Evolutionary conservation across 2,329 filamentous ascomycete genomes (phyloP).

Genomic region (Sporothrix brasiliensis): DNA sequence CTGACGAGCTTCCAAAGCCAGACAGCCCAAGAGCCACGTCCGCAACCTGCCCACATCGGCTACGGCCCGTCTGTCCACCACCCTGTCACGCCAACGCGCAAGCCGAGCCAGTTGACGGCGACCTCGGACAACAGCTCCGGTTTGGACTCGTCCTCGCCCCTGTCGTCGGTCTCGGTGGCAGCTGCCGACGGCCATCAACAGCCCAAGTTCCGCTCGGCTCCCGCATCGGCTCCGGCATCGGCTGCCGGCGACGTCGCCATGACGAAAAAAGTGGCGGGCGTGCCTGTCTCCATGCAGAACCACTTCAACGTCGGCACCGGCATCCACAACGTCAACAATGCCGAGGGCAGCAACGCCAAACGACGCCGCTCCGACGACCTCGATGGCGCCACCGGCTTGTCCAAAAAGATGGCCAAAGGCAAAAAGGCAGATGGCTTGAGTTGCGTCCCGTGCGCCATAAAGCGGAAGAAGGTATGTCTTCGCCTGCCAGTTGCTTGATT

Average conservation of each 20-base stretch:
- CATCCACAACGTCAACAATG: background rate
- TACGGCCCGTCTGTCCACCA: background rate
- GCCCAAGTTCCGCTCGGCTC: background rate
- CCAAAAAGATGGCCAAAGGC: background rate
- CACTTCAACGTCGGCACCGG: background rate
- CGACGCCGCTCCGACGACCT: background rate
- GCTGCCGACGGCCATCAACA: background rate
- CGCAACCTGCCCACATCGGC: background rate
- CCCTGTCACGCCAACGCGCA: background rate
- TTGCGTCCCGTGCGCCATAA: slow-evolving; percentile 2
- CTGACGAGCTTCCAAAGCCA: background rate
- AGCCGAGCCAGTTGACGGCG: background rate
- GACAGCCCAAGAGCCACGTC: background rate
- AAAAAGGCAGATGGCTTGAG: slow-evolving; percentile 5
- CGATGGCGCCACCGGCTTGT: background rate
- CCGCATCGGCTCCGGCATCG: slow-evolving; percentile 23
- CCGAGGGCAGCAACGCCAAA: background rate
- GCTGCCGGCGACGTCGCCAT: background rate
- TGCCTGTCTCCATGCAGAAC: slow-evolving; percentile 6
- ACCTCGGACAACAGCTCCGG: slow-evolving; percentile 20
- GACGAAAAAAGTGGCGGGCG: background rate
- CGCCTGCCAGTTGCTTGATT: too few relatives aligned
- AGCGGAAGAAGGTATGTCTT: background rate
- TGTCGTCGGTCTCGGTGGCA: background rate
- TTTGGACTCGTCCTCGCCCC: background rate